Percentiles rank a stretch among this genome's conserved stretches.
Conservation (phyloP, 495 filamentous ascomycete species). For the Poronia punctata region DNA sequence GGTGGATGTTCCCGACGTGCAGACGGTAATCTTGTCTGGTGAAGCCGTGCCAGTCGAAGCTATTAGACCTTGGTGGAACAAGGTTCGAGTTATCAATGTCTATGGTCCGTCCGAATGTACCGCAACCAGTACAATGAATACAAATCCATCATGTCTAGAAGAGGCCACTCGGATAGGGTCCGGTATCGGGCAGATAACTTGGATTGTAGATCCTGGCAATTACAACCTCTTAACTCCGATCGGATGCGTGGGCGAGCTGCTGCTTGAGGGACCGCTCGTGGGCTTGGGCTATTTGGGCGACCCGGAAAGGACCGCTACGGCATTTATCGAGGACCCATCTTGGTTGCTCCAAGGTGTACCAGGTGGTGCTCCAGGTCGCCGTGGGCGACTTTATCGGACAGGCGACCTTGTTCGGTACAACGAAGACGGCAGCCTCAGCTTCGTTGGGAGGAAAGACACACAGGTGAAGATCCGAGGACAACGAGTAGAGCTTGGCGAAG, state of each 20-base stretch:
- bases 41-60: conserved; percentile 15
- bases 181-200: conserved; percentile 24
- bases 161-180: conserved; percentile 19
- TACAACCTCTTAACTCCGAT: conserved; percentile 39
- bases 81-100: conserved; percentile 45
- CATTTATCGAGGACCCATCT: conserved; percentile 32
- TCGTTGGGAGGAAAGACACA: conserved; percentile 30
- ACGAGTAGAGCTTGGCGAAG: conserved; percentile 33
- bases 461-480: conserved; percentile 37
- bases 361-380: conserved; percentile 3
- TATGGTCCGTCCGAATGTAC: conserved; percentile 48
- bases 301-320: conserved; percentile 24
- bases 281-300: conserved; percentile 39
- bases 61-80: conserved; percentile 23
- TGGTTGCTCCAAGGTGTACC: conserved; percentile 25
- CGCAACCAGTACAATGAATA: conserved; percentile 22
- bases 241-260: conserved; percentile 39
- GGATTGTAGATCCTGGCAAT: conserved; percentile 31
- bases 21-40: conserved; percentile 23
- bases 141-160: conserved; percentile 27
- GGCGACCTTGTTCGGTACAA: conserved; percentile 51
- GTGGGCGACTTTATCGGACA: conserved; percentile 36
- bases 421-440: conserved; percentile 23
- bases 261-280: conserved; percentile 37
- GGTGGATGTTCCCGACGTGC: conserved; percentile 30